Evolutionary conservation across 1,284 basidiomycete genomes (phyloP), one percentile per base, ranked within the genome.

Genomic region (Rhodotorula sp.): DNA sequence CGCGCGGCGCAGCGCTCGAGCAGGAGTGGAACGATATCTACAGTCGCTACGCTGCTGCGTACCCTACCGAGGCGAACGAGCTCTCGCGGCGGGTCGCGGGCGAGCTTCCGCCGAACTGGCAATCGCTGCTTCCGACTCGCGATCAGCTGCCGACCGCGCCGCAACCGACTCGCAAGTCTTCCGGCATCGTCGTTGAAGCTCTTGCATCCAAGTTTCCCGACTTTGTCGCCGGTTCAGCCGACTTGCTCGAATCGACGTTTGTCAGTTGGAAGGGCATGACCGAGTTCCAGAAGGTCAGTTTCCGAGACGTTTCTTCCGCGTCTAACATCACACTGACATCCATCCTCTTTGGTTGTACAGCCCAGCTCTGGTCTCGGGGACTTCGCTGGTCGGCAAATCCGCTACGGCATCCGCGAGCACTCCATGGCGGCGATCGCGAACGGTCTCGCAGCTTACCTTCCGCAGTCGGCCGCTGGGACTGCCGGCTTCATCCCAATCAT

Each of bases 131-230:
- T 94, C 95, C 48, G 85, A 89, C 64, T 93, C 93, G 85, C 90
- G 87, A 81, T 85, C 90, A 70, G 81, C 85, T 15, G 93, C 97
- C 79, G 83, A 90, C 63, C 92, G 93, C 54, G 88, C 91, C 79
- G 95, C 91, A 79, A 94, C 93, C 93, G 19, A 92, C 91, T 70
- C 89, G 94, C 79, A 97, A 97, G 85, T 86, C 93, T 65, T 95
- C 93, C 52, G 95, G 97, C 83, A 90, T 91, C 75, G 90, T 90
- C 70, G 85, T 97, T 79, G 89, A 88, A 75, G 87, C 89, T 67
- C 84, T 97, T 75, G 86, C 87, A 61, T 87, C 88, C 71, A 84
- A 81, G 61, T 83, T 97, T 59, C 93, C 94, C 69, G 95, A 97
- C 73, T 75, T 82, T 55, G 74, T 82, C 45, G 77, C 74, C 18